phyloP scores from a whole-genome alignment of 176 grass and related monocot genomes.

The Zea mays region DNA sequence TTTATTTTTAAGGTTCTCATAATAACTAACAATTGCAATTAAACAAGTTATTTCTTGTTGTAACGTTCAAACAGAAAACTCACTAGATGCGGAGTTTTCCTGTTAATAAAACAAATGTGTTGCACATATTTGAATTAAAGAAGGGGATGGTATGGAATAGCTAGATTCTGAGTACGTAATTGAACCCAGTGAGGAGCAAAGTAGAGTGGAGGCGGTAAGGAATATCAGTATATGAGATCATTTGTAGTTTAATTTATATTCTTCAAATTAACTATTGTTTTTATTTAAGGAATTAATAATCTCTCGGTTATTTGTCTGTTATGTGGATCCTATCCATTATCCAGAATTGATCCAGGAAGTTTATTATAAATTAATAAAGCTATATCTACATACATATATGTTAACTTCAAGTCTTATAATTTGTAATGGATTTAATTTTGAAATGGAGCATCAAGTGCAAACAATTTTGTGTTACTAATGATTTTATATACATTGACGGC shows the following conservation, averaged over 20 bases:
- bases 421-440: no score
- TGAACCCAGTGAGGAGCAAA: neutral
- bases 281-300: no score
- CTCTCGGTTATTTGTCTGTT: no score
- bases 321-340: neutral
- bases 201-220: neutral
- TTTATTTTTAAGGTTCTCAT: no score
- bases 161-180: neutral
- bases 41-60: no score
- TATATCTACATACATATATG: neutral
- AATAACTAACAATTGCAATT: no score
- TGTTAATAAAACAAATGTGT: no score
- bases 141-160: no score
- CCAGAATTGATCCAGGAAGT: neutral
- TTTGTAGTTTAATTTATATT: neutral
- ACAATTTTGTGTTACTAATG: neutral
- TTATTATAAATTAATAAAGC: neutral
- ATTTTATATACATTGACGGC: neutral
- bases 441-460: neutral
- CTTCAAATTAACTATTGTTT: neutral
- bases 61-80: no score
- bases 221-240: neutral
- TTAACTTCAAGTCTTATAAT: neutral
- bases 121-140: no score
- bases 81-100: no score